These are phyloP conservation scores for Hypholoma fasciculare DNA, from an alignment of 768 basidiomycete species.

Conservation along the genomic window DNA sequence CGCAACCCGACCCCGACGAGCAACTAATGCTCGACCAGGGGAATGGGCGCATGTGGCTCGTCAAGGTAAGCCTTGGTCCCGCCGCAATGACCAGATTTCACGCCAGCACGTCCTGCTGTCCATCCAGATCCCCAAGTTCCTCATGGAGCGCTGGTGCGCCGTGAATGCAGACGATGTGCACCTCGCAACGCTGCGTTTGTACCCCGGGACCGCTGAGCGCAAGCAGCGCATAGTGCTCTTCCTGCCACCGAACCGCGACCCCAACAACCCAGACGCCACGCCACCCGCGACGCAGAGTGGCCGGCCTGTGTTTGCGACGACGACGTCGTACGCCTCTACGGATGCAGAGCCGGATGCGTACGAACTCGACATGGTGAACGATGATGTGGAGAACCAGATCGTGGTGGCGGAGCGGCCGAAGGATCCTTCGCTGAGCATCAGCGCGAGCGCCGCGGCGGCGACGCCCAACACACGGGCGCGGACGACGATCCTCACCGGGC, in stretches of 20 bases:
- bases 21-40: slow-evolving; percentile 77
- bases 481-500: slow-evolving; percentile 76
- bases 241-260: slow-evolving; percentile 58
- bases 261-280: slow-evolving; percentile 24
- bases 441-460: slow-evolving; percentile 36
- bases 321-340: slow-evolving; percentile 29
- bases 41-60: slow-evolving; percentile 79
- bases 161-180: slow-evolving; percentile 74
- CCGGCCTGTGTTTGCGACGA: slow-evolving; percentile 37
- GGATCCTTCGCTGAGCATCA: slow-evolving; percentile 42
- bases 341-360: slow-evolving; percentile 66
- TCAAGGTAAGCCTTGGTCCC: slow-evolving; percentile 59
- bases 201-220: slow-evolving; percentile 40
- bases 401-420: slow-evolving; percentile 85
- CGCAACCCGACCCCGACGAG: slow-evolving; percentile 79
- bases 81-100: not conserved
- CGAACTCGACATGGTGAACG: slow-evolving; percentile 87
- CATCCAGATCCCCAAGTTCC: slow-evolving; percentile 76
- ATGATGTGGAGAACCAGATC: slow-evolving; percentile 81
- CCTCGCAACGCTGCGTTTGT: slow-evolving; percentile 85
- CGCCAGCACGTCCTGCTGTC: not conserved
- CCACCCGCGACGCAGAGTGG: slow-evolving; percentile 25
- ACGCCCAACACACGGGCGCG: slow-evolving; percentile 61
- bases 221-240: slow-evolving; percentile 67
- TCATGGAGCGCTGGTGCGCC: slow-evolving; percentile 85